Conservation (phyloP, 169 alveolate genomes). For the Cystoisospora suis region DNA sequence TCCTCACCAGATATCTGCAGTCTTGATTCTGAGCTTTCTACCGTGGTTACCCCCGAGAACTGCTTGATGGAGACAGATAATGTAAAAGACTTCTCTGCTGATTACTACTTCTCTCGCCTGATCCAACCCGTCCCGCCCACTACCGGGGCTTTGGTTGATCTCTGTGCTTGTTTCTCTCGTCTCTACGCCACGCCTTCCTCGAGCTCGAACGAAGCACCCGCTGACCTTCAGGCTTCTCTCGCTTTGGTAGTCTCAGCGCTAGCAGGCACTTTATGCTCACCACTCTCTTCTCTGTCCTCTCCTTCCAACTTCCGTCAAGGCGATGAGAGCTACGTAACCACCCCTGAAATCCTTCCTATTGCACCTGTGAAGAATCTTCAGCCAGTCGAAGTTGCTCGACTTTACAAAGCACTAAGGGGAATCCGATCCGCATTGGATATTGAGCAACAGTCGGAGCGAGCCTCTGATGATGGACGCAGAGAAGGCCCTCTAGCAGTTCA, state of each 20-base stretch:
- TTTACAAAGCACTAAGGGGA: neutral
- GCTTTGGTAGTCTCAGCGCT: neutral
- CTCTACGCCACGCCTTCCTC: neutral
- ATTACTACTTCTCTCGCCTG: no score
- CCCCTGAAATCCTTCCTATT: no score
- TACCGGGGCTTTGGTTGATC: conserved; percentile 11
- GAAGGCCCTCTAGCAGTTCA: no score
- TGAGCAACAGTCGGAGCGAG: neutral
- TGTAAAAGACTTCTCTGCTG: no score
- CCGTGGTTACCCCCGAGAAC: no score
- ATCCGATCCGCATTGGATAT: conserved; percentile 1
- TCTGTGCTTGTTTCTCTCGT: neutral
- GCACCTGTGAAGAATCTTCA: neutral
- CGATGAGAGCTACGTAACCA: no score
- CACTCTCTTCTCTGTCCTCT: neutral
- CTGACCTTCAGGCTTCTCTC: neutral
- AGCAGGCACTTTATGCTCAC: neutral
- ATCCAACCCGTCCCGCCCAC: no score
- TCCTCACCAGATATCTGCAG: no score
- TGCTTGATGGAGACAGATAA: no score
- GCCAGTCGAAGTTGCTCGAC: conserved; percentile 12
- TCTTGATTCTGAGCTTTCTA: no score
- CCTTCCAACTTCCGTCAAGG: neutral
- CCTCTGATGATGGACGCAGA: no score
- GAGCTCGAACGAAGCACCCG: neutral